Base-by-base conservation (phyloP, 257 asterid genomes). In the Phtheirospermum japonicum region DNA sequence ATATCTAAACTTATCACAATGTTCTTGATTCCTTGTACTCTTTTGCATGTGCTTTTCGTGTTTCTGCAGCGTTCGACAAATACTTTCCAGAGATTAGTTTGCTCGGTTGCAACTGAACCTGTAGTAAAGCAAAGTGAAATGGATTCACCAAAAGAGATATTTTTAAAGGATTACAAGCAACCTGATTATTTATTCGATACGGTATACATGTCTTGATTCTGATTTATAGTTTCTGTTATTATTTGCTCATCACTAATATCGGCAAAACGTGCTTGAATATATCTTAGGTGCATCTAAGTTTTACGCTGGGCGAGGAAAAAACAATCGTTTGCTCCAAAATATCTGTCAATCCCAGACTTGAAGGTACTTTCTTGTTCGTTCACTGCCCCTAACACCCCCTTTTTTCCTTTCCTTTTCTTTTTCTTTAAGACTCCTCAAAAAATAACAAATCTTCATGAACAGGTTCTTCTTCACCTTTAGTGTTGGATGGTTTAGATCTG, bases 81-180 rank as follows among this genome's bases (percentile, higher is more conserved):
- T 70, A 75, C 69, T 26, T 70, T 75, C 43, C 74, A 63, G 76
- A 83, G 84, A 72, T 69, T 85, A 51, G 76, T 92, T 75, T 89
- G 94, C 79, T 86, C 94, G 3, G 95, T 87, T 54, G 90, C 94
- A 68, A 83, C 99, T 64, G 94, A 87, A 67, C 71, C 81, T 56
- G 46, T 69, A 51, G 59, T 89, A 7, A 85, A 82, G 73, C 83
- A 77, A 82, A 79, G 63, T 16, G 95, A 36, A 9, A 89, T 89
- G 99, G 95, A 85, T 64, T 28, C 81, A 56, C 97, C 96, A 67
- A 89, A 85, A 73, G 99, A 93, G 84, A 89, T 93, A 23, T 93
- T 85, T 40, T 72, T 93, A 14, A 93, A 89, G 85, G 99, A 93
- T 71, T 89, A 89, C 85, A 87, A 87, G 75, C 89, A 82, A 72